phyloP scores from a whole-genome alignment of 2,329 filamentous ascomycete genomes.

The Scedosporium boydii region DNA sequence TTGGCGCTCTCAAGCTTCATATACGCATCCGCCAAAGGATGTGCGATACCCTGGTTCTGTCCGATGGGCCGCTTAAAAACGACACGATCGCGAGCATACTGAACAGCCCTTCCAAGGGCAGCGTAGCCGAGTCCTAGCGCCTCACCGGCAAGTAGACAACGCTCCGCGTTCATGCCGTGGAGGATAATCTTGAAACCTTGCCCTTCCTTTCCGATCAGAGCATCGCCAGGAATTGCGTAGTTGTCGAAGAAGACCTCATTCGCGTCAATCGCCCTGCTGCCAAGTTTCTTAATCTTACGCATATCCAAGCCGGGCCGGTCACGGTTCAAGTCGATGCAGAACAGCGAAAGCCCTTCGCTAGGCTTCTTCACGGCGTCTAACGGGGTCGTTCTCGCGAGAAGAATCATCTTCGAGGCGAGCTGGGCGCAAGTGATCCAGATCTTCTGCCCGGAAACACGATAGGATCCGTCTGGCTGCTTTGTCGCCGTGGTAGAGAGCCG shows the following conservation, averaged over 20 bases:
- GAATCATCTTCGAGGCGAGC: constrained; percentile 73
- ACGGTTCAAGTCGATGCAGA: constrained; percentile 69
- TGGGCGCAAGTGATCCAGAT: constrained; percentile 87
- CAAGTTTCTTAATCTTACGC: constrained; percentile 75
- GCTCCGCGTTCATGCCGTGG: constrained; percentile 72
- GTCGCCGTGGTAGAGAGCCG: constrained; percentile 57
- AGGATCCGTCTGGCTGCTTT: constrained; percentile 44
- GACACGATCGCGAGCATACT: constrained; percentile 56
- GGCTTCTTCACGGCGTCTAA: constrained; percentile 57
- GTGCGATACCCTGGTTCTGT: constrained; percentile 55
- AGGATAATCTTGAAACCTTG: constrained; percentile 72
- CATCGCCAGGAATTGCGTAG: constrained; percentile 54
- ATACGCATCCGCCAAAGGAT: constrained; percentile 56
- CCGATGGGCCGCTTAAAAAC: constrained; percentile 59
- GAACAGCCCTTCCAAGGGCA: constrained; percentile 50
- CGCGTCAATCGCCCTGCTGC: constrained; percentile 69
- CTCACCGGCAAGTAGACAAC: constrained; percentile 68
- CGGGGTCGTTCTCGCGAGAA: constrained; percentile 67
- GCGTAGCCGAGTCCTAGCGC: constrained; percentile 73
- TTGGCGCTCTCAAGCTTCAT: constrained; percentile 58
- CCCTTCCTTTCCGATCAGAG: constrained; percentile 62
- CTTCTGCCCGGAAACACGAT: constrained; percentile 67
- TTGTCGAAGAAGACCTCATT: constrained; percentile 85
- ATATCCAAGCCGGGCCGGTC: constrained; percentile 50
- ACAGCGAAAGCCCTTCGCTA: constrained; percentile 68